These are phyloP conservation scores for Albatrellus sp. DNA, from an alignment of 1,284 basidiomycete genomes.

Conservation along the genomic window DNA sequence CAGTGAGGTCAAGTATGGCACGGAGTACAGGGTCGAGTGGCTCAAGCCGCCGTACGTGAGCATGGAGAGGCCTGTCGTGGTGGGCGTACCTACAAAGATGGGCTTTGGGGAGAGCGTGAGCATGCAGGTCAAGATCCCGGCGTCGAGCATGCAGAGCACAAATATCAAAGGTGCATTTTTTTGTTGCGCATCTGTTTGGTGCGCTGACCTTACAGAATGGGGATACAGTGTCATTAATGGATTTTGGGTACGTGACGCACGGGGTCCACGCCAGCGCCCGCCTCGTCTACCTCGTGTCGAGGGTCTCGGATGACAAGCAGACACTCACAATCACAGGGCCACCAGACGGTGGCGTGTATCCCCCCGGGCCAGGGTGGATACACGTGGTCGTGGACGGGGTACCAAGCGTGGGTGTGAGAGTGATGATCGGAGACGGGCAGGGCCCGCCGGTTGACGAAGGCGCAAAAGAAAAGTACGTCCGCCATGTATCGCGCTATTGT, in stretches of 20 bases:
- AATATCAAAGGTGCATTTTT: slow-evolving; percentile 24
- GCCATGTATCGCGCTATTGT: not conserved
- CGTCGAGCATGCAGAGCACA: slow-evolving; percentile 10
- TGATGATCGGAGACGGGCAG: slow-evolving; percentile 60
- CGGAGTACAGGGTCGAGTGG: slow-evolving; percentile 76
- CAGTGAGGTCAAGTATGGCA: slow-evolving; percentile 55
- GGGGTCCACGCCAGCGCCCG: slow-evolving; percentile 69
- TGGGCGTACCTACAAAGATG: slow-evolving; percentile 25
- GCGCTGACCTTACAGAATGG: not conserved
- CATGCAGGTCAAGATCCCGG: slow-evolving; percentile 28
- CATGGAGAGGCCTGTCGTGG: slow-evolving; percentile 39
- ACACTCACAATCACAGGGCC: slow-evolving; percentile 42
- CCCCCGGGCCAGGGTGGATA: slow-evolving; percentile 74
- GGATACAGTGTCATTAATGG: slow-evolving; percentile 57
- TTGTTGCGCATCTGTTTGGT: not conserved
- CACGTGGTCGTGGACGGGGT: slow-evolving; percentile 59
- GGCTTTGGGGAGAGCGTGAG: slow-evolving; percentile 31
- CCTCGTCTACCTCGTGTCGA: slow-evolving; percentile 48
- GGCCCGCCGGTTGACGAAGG: slow-evolving; percentile 43
- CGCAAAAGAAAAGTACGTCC: slow-evolving; percentile 43
- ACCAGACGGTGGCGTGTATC: slow-evolving; percentile 52
- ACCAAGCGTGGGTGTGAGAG: slow-evolving; percentile 51
- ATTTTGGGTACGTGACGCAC: slow-evolving; percentile 69
- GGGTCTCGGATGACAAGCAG: slow-evolving; percentile 21
- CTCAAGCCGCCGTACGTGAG: slow-evolving; percentile 61